These are phyloP conservation scores for Chenopodium berlandieri DNA, from an alignment of 148 eudicot species.

Conservation along the genomic window DNA sequence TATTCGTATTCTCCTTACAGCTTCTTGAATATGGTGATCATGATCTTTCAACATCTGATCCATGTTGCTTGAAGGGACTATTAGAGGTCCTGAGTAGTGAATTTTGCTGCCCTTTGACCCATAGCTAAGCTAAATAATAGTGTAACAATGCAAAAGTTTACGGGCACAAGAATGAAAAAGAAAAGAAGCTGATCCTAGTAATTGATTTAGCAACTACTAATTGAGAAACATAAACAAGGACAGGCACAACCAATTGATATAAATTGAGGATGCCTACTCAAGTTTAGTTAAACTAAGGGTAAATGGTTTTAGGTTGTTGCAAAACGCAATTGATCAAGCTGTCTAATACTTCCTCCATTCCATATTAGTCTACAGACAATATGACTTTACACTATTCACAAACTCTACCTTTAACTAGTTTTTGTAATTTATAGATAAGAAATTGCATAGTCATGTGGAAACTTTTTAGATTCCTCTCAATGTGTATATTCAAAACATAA, in stretches of 20 bases:
- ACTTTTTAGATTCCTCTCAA: too few species aligned
- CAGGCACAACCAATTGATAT: neutral
- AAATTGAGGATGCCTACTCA: neutral
- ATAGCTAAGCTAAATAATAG: constrained; percentile 59
- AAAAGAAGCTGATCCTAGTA: neutral
- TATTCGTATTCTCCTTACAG: constrained; percentile 73
- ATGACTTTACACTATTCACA: too few species aligned
- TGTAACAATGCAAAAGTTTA: neutral
- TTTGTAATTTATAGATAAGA: too few species aligned
- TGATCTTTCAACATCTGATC: constrained; percentile 92
- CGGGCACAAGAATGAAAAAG: neutral
- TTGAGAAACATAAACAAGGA: neutral
- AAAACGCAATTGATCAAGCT: neutral
- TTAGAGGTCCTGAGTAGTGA: constrained; percentile 92
- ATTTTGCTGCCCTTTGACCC: constrained; percentile 87
- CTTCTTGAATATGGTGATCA: constrained; percentile 88
- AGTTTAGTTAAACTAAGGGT: neutral
- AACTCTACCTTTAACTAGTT: too few species aligned
- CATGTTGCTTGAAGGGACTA: constrained; percentile 80
- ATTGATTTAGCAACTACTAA: neutral
- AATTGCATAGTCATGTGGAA: too few species aligned
- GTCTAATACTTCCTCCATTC: neutral
- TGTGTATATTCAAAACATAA: too few species aligned
- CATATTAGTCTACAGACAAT: too few species aligned
- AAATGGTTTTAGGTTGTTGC: neutral